Conservation (phyloP, 1,284 basidiomycete genomes). For the Anthracocystis setariae region DNA sequence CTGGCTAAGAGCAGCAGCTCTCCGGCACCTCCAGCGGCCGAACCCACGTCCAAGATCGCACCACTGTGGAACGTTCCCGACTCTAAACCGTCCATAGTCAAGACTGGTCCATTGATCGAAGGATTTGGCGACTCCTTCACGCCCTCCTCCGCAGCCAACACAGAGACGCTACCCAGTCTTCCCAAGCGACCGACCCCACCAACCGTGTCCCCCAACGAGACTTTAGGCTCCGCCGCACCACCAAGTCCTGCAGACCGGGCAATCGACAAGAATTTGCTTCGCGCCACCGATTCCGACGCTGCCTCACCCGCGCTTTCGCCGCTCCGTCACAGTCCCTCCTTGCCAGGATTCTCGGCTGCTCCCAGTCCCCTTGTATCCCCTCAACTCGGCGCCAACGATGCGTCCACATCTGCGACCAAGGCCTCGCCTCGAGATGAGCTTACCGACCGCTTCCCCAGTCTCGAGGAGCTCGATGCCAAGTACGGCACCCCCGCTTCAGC, state of each 20-base stretch:
- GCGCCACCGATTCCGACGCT: slow-evolving; percentile 21
- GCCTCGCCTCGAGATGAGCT: slow-evolving; percentile 31
- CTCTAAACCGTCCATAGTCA: slow-evolving; percentile 8
- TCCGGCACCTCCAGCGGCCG: slow-evolving; percentile 1
- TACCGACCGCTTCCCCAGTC: slow-evolving; percentile 50
- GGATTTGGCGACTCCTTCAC: slow-evolving; percentile 45
- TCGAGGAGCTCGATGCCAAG: slow-evolving; percentile 54
- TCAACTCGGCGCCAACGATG: slow-evolving; percentile 10
- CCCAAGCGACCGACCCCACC: slow-evolving; percentile 28
- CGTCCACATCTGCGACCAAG: too few species aligned
- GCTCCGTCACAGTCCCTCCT: slow-evolving; percentile 48
- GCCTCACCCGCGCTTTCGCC: slow-evolving; percentile 39
- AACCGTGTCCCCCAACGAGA: slow-evolving; percentile 16
- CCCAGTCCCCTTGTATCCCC: slow-evolving; percentile 35
- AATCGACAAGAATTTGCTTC: slow-evolving; percentile 33
- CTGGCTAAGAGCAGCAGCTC: slow-evolving; percentile 10
- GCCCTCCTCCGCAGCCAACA: slow-evolving; percentile 6
- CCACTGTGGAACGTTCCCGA: slow-evolving; percentile 22
- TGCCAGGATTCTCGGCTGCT: slow-evolving; percentile 48
- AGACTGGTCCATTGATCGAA: slow-evolving; percentile 33
- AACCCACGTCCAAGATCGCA: slow-evolving; percentile 7
- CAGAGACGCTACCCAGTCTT: slow-evolving; percentile 14
- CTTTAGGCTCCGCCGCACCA: slow-evolving; percentile 3
- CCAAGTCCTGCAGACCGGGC: slow-evolving; percentile 4
- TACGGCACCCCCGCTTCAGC: slow-evolving; percentile 19